Evolutionary conservation across 345 rosid species (phyloP), one percentile per base, ranked within the genome.

Genomic region (Eucalyptus tenuipes): DNA sequence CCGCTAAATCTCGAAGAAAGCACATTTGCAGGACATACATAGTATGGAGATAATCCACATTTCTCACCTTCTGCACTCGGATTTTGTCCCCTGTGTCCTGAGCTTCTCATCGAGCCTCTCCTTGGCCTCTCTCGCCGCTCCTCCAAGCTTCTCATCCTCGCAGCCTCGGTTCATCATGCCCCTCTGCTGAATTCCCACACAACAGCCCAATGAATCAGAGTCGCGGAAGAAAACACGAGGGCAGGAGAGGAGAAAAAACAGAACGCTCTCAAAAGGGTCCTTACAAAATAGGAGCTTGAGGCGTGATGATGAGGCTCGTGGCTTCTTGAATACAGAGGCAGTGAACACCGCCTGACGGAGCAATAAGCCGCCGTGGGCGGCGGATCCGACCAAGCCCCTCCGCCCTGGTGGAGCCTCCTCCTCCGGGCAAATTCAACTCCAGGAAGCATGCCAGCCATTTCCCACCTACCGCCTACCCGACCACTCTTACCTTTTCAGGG

Each of bases 361-460:
- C 91, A 90, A 15, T 91, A 89, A 27, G 91, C 90, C 0, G 89
- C 75, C 85, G 89, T 48, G 59, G 64, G 86, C 11, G 92, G 90
- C 6, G 94, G 87, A 40, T 95, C 98, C 16, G 92, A 86, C 82
- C 89, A 85, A 2, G 64, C 68, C 44, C 90, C 92, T 66, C 94
- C 92, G 91, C 95, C 40, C 42, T 49, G 92, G 11, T 91, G 96
- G 91, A 94, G 97, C 85, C 95, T 88, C 85, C 99, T 94, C 90
- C 99, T 91, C 57, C 99, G 91, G 5, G 98, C 98, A 88, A 94
- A 92, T 90, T 97, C 97, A 84, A 97, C 98, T 22, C 99, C 99
- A 64, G 97, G 95, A 87, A 98, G 93, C 97, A 95, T 95, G 4
- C 99, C 98, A 10, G 99, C 98, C 91, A 89, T 89, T 64, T 42